These are phyloP conservation scores for Euphorbia lathyris DNA, from an alignment of 345 rosid species.

Conservation along the genomic window DNA sequence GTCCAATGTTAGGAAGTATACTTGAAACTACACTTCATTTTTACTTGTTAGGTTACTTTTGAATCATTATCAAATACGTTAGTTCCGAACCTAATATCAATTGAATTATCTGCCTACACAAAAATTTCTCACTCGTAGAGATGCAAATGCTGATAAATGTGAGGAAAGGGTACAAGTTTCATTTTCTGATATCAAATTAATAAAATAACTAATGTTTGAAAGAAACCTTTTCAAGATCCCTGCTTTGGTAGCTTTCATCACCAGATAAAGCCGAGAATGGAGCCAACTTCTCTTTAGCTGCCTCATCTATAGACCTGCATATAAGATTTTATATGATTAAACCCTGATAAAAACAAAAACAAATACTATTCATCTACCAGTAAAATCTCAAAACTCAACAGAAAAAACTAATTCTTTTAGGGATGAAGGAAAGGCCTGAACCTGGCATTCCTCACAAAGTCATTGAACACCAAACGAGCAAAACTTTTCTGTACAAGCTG, in stretches of 20 bases:
- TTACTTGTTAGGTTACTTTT: background rate
- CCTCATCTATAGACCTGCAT: constrained; percentile 75
- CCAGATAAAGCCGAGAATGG: constrained; percentile 71
- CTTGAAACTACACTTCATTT: background rate
- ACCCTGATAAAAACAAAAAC: background rate
- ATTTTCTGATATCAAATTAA: background rate
- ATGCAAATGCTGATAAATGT: background rate
- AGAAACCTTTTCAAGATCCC: constrained; percentile 95
- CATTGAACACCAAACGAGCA: constrained; percentile 82
- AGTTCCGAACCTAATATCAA: background rate
- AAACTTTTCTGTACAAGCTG: constrained; percentile 99
- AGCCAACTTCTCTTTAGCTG: constrained; percentile 68
- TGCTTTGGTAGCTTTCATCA: constrained; percentile 90
- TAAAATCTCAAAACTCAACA: too few relatives aligned
- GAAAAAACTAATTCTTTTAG: background rate
- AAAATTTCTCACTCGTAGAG: too few relatives aligned
- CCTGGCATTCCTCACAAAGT: constrained; percentile 86
- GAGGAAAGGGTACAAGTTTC: background rate
- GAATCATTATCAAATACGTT: too few relatives aligned
- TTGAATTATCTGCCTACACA: background rate
- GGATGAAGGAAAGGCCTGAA: constrained; percentile 21
- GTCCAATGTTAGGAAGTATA: background rate
- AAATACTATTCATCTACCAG: background rate
- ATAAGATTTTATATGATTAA: constrained; percentile 6
- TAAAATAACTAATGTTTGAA: background rate